Percentiles rank a stretch among this genome's conserved stretches.
Evolutionary conservation across 192 early-diverging fungal species (phyloP).

Genomic region (Gryganskiella cystojenkinii): DNA sequence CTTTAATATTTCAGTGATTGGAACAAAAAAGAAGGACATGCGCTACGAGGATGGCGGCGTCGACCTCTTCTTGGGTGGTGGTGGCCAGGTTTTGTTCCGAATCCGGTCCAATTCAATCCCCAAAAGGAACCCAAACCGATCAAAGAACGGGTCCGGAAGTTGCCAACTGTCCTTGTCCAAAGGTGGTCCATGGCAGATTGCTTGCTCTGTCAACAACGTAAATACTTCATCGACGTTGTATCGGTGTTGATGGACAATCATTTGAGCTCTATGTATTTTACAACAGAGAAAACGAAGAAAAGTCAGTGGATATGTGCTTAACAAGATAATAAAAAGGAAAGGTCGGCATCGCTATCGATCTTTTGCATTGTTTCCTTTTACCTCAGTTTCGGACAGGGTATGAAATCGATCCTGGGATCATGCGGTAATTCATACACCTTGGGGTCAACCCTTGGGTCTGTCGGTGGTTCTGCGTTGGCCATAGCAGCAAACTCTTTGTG

Average conservation of each 20-base stretch:
- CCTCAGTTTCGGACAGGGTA: slow-evolving; percentile 49
- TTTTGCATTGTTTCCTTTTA: no score
- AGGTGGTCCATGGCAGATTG: slow-evolving; percentile 52
- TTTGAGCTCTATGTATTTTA: slow-evolving; percentile 20
- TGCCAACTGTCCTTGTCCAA: slow-evolving; percentile 48
- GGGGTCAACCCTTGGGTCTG: slow-evolving; percentile 42
- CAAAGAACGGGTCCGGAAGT: slow-evolving; percentile 50
- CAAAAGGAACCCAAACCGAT: slow-evolving; percentile 37
- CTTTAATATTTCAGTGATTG: no score
- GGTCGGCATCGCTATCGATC: no score
- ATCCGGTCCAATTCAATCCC: slow-evolving; percentile 37
- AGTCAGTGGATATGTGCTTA: no score
- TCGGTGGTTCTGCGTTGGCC: slow-evolving; percentile 2
- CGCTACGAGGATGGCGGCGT: no score
- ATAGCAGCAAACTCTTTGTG: slow-evolving; percentile 22
- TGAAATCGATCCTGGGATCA: slow-evolving; percentile 49
- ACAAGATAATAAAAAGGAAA: no score
- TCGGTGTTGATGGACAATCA: slow-evolving; percentile 49
- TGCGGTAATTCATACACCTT: slow-evolving; percentile 43
- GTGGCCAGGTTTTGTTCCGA: slow-evolving; percentile 40
- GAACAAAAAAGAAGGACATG: no score
- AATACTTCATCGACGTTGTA: slow-evolving; percentile 43
- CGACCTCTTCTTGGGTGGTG: slow-evolving; percentile 11
- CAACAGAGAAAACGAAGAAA: no score
- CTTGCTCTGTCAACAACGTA: slow-evolving; percentile 33